Evolutionary conservation across 129 eudicot species (phyloP).

Genomic region (Dittrichia graveolens): DNA sequence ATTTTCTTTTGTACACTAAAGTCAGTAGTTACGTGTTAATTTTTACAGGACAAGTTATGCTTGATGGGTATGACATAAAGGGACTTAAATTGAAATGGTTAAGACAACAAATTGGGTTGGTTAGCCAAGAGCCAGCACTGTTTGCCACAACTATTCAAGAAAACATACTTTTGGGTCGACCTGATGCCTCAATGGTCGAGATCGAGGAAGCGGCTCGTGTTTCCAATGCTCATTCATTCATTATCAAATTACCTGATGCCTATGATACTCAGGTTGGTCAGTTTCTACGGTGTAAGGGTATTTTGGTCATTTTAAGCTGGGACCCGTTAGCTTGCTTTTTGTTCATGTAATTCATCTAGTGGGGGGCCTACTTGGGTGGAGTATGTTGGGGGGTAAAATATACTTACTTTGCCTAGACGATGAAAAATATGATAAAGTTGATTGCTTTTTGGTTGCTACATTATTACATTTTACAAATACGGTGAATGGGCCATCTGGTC

Average conservation of each 20-base stretch:
- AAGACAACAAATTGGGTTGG: slow-evolving; percentile 92
- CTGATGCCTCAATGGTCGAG: slow-evolving; percentile 71
- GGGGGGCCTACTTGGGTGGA: slow-evolving; percentile 35
- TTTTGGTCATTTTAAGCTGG: slow-evolving; percentile 17
- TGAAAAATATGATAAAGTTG: slow-evolving; percentile 42
- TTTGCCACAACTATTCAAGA: slow-evolving; percentile 95
- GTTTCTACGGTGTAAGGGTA: slow-evolving; percentile 3
- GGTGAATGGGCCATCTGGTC: slow-evolving; percentile 54
- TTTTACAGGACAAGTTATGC: slow-evolving; percentile 72
- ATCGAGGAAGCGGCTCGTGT: slow-evolving; percentile 93
- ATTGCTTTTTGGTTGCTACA: slow-evolving; percentile 37
- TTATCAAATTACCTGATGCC: slow-evolving; percentile 80
- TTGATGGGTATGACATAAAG: slow-evolving; percentile 89
- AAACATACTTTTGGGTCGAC: slow-evolving; percentile 92
- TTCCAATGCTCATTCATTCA: slow-evolving; percentile 92
- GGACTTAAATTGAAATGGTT: slow-evolving; percentile 81
- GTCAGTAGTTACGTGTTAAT: slow-evolving; percentile 22
- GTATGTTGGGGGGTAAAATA: slow-evolving; percentile 43
- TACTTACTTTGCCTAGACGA: slow-evolving; percentile 29
- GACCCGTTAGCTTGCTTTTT: slow-evolving; percentile 21
- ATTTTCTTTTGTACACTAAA: slow-evolving; percentile 15
- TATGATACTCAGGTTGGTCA: slow-evolving; percentile 83
- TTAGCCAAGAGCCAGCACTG: slow-evolving; percentile 93
- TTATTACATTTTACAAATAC: slow-evolving; percentile 32
- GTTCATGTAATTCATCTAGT: slow-evolving; percentile 13